Evolutionary conservation across 192 early-diverging fungal genomes (phyloP).

Genomic region (Lobosporangium transversale): DNA sequence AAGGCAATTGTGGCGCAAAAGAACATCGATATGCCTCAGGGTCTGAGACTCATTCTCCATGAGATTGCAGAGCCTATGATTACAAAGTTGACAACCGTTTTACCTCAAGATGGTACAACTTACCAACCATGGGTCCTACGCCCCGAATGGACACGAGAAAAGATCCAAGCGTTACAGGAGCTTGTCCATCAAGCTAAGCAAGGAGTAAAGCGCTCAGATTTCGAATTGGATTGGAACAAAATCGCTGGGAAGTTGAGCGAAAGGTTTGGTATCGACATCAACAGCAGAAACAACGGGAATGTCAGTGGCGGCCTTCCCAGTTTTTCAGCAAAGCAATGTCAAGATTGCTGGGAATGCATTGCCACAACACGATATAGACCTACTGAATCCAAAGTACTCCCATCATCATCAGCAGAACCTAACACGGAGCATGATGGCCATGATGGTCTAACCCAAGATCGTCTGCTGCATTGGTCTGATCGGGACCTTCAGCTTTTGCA

Average conservation of each 20-base stretch:
- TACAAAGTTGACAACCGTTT: conserved; percentile 8
- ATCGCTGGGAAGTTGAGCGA: neutral
- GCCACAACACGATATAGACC: neutral
- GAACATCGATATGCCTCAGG: neutral
- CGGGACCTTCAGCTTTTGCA: conserved; percentile 21
- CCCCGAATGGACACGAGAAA: conserved; percentile 27
- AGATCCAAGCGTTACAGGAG: conserved; percentile 11
- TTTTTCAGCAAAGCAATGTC: conserved; percentile 23
- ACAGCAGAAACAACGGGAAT: neutral
- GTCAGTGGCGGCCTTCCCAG: neutral
- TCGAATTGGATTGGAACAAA: conserved; percentile 28
- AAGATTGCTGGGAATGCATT: conserved; percentile 33
- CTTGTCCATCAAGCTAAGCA: conserved; percentile 29
- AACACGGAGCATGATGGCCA: neutral
- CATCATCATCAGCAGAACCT: neutral
- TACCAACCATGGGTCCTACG: conserved; percentile 22
- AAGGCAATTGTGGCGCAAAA: neutral
- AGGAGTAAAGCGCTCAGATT: conserved; percentile 20
- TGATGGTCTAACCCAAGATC: neutral
- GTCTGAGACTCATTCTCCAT: neutral
- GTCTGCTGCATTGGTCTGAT: conserved; percentile 22
- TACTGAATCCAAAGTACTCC: too few relatives aligned
- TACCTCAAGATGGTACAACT: neutral
- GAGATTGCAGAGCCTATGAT: conserved; percentile 13
- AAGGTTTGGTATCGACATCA: neutral